Evolutionary conservation across 495 filamentous ascomycete genomes (phyloP), one percentile per base, ranked within the genome.

Genomic region (Astrocystis sublimbata): DNA sequence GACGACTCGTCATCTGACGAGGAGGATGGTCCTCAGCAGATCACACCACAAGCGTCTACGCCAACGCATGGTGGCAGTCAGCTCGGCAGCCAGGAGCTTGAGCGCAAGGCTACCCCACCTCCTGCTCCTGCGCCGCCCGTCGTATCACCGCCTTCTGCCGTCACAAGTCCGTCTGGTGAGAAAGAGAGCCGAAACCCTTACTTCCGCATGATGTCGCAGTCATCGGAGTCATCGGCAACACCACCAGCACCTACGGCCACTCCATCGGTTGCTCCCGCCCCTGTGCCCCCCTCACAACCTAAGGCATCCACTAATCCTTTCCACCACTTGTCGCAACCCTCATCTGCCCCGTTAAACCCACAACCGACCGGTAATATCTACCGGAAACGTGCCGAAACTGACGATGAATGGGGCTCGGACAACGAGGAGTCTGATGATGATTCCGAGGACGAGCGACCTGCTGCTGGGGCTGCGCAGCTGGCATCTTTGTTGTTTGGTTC

Each of bases 401-500:
- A 92, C 62, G 92, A 97, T 63, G 89, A 90, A 65, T 97, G 94
- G 94, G 93, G 90, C 33, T 91, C 89, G 13, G 92, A 92, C 47
- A 84, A 87, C 66, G 89, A 91, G 38, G 87, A 89, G 12, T 81
- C 85, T 41, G 88, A 91, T 19, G 86, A 87, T 17, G 90, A 91
- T 17, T 83, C 80, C 26, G 85, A 86, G 53, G 87, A 90, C 55
- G 88, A 89, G 24, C 87, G 87, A 12, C 86, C 90, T 10, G 88
- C 85, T 47, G 90, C 88, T 57, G 92, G 87, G 64, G 93, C 94
- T 46, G 93, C 93, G 63, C 89, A 96, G 61, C 86, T 98, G 35
- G 94, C 94, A 17, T 92, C 89, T 36, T 94, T 92, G 62, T 84
- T 98, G 31, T 98, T 98, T 75, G 93, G 94, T 58, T 96, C 93